Evolutionary conservation across 768 basidiomycete genomes (phyloP), one percentile per base, ranked within the genome.

Genomic region (Collybia sp.): DNA sequence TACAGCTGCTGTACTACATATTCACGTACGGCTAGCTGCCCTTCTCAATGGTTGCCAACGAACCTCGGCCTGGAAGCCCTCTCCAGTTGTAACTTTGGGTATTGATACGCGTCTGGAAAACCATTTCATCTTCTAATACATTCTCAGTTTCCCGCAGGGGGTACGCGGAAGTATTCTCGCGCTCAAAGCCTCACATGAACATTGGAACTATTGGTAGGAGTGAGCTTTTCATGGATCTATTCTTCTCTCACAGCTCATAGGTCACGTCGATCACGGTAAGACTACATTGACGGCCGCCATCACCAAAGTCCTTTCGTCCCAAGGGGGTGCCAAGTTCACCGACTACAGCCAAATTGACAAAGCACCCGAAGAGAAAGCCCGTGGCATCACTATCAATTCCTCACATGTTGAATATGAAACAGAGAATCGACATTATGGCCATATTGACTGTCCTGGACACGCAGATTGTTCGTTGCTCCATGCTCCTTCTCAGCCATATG

Each of bases 401-500:
- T 82, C 96, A 43, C 96, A 99, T 63, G 93, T 99, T 63, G 96
- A 99, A 66, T 99, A 99, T 64, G 93, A 98, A 75, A 95, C 95
- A 31, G 72, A 72, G 13, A 72, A 65, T 32, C 81, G 95, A 46
- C 95, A 97, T 62, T 98, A 98, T 57, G 95, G 94, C 18, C 95
- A 98, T 65, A 95, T 98, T 61, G 95, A 98, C 69, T 98, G 94
- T 69, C 92, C 92, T 12, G 91, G 92, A 61, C 93, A 95, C 63
- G 91, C 93, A 46, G 93, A 95, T 75, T 95, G 92, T 90, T 46
- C 59, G 85, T 64, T 19, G 10, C 30, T 48, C 43, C 31, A 48
- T 42, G 57, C 43, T 46, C 30, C 32, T 32, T 32, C 8, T 50
- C 46, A 6, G 31, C 19, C 30, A 33, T 13, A 34, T n/a, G 41